Base-by-base conservation (phyloP, 2,329 filamentous ascomycete genomes). In the Aspergillus spinulosporus region DNA sequence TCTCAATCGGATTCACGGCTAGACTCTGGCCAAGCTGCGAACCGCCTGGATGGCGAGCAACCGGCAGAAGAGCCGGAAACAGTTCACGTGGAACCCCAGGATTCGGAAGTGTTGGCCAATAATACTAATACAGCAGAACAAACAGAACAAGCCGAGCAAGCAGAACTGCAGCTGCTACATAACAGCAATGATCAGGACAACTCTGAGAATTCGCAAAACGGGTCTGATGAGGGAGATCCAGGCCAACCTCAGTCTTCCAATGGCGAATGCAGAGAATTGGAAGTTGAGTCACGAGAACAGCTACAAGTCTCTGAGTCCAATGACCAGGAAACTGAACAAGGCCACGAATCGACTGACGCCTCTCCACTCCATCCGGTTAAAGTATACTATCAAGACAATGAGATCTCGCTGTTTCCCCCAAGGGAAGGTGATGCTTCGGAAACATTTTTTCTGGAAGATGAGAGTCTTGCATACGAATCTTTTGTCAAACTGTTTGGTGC, bases 371-470 rank as follows among this genome's bases (percentile, higher is more conserved):
- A 82, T 67, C 76, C 80, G 46, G 76, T 85, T 14, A 77, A 78
- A 40, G 76, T 87, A 14, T 66, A 78, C n/a, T 87, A 85, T 64
- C 76, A 80, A 58, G 79, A 78, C 11, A 75, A 74, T 49, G 79
- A 83, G 53, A 83, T 85, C 59, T 82, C 79, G 11, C 69, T 87
- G 5, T 87, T 87, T 63, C 82, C 83, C 36, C 82, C 81, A 2
- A 73, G 74, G 21, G 77, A 79, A 58, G 76, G 78, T 55, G 80
- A 83, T 54, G 76, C 79, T 31, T 78, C 82, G 5, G 78, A 82
- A 59, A 78, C 77, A 1, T 85, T 78, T 59, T 82, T 87, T 43
- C 73, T 87, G 26, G 76, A 81, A 60, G 80, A 87, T 63, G 76
- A 80, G 59, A 75, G 75, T 31, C 68, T 87, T 40, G 78, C 79